Conservation (phyloP, 2,329 filamentous ascomycete species). For the Curvularia sp. region DNA sequence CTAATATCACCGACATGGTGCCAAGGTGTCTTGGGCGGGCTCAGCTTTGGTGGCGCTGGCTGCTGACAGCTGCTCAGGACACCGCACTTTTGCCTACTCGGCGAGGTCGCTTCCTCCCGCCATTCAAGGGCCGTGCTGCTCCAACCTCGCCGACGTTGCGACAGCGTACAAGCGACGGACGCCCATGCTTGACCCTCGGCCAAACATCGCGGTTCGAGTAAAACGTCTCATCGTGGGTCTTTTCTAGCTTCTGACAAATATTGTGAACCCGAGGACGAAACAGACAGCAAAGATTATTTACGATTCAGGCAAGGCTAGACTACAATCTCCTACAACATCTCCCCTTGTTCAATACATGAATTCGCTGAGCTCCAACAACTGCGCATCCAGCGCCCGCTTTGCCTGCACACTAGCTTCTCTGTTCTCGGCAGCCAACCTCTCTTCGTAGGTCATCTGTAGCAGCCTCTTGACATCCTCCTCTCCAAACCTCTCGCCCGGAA, state of each 20-base stretch:
- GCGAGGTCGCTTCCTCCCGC: background rate
- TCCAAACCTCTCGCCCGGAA: constrained; percentile 42
- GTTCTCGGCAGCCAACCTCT: constrained; percentile 68
- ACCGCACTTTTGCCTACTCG: background rate
- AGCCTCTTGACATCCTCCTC: constrained; percentile 53
- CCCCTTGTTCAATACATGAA: constrained; percentile 62
- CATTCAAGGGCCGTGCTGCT: background rate
- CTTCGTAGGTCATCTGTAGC: constrained; percentile 52
- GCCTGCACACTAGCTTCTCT: constrained; percentile 70
- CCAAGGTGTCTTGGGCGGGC: background rate
- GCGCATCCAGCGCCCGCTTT: constrained; percentile 73
- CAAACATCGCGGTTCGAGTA: background rate
- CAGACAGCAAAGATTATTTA: background rate
- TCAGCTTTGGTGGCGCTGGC: background rate
- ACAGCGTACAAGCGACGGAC: background rate
- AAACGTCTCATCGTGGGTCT: background rate
- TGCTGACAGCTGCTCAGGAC: background rate
- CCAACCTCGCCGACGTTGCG: background rate
- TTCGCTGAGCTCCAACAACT: constrained; percentile 73
- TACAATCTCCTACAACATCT: background rate
- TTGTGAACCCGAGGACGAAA: background rate
- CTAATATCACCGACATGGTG: background rate
- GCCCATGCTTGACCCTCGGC: background rate
- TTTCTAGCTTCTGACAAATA: background rate
- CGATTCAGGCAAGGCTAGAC: constrained; percentile 1